Evolutionary conservation across 176 grass and related monocot species (phyloP).

Genomic region (Avena insularis): DNA sequence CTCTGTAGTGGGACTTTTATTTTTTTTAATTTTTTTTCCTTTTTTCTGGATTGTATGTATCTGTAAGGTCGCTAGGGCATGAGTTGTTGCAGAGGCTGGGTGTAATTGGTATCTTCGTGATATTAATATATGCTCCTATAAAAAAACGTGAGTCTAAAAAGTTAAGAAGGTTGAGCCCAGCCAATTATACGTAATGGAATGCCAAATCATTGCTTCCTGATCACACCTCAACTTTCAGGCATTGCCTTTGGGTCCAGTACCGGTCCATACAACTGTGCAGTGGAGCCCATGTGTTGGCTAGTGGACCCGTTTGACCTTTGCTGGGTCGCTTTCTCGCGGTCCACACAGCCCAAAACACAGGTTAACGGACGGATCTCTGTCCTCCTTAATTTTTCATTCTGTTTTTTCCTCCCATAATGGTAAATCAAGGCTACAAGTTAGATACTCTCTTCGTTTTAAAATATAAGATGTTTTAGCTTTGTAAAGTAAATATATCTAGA

Average conservation of each 20-base stretch:
- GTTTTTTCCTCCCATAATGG: background rate
- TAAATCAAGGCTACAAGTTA: too few species aligned
- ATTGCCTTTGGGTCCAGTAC: background rate
- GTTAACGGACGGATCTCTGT: background rate
- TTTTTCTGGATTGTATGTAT: too few species aligned
- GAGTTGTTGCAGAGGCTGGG: too few species aligned
- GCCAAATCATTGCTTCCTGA: background rate
- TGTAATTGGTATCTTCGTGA: too few species aligned
- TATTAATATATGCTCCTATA: too few species aligned
- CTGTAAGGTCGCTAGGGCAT: too few species aligned
- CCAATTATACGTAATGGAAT: background rate
- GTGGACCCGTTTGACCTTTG: background rate
- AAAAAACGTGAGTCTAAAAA: too few species aligned
- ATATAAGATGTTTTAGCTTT: too few species aligned
- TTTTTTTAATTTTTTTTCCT: too few species aligned
- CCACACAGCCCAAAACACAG: background rate
- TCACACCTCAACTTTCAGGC: background rate
- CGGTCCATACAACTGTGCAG: background rate
- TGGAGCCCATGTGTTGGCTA: background rate
- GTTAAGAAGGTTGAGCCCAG: background rate
- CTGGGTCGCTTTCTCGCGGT: background rate
- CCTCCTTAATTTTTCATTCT: background rate
- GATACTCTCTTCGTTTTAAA: too few species aligned
- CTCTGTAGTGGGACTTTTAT: too few species aligned
- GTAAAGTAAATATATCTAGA: too few species aligned